Evolutionary conservation across 257 asterid genomes (phyloP), one percentile per base, ranked within the genome.

Genomic region (Solanum medicagineum): DNA sequence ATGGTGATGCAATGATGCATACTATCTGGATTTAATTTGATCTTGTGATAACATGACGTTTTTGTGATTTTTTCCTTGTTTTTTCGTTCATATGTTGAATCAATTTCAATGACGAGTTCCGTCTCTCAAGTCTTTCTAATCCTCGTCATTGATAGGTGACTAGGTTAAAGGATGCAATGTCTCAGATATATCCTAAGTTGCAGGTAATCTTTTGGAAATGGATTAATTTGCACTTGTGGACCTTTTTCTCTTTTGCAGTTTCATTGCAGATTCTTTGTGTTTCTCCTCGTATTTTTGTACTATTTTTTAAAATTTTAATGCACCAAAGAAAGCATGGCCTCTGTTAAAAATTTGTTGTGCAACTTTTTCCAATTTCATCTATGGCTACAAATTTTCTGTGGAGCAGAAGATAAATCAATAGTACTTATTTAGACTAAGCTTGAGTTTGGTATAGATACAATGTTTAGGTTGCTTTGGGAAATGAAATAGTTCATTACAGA

Each of bases 151-250:
- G 49, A 84, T 89, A 96, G 98, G 99, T 92, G 24, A 88, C 94
- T 84, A 94, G 92, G 87, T 80, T 95, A 91, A 95, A 94, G 91
- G 98, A 96, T 74, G 96, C 95, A 59, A 96, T 95, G 99, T 92
- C 97, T 54, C 91, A 90, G 88, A 89, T 92, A 85, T 95, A 95
- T 85, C 95, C 92, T 45, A 92, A 96, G 93, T 86, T 96, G 81
- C 98, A 96, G 98, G 99, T 96, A 89, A 57, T 44, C 42, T 63
- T 56, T 19, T 42, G 40, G 62, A 81, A 32, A 42, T 59, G 75
- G 44, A 51, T 47, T 57, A 26, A 51, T 79, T 16, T 24, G 59
- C 82, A 51, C 63, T 24, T 77, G 16, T 51, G 40, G 22, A 49
- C 44, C 44, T 49, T 77, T 49, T 14, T 0, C 62, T 22, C 45